Conservation (phyloP, 305 asterid genomes). For the Fraxinus ornus region DNA sequence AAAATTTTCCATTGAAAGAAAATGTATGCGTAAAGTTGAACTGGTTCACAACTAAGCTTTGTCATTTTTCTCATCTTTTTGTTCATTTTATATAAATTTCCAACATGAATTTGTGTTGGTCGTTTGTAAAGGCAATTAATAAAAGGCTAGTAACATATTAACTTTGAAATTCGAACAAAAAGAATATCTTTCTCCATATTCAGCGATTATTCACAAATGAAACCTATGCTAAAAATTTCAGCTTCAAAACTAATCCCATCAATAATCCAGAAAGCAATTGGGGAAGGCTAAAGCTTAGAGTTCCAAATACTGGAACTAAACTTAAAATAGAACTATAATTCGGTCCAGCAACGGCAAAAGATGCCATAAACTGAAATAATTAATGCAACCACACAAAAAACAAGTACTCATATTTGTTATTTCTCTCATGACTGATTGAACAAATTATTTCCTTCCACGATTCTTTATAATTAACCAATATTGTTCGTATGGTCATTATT, state of each 20-base stretch:
- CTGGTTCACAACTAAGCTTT: background rate
- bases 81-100: background rate
- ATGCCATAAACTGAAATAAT: background rate
- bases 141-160: background rate
- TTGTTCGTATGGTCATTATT: background rate
- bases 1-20: background rate
- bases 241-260: slow-evolving; percentile 2
- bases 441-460: background rate
- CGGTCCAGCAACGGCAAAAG: background rate
- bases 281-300: slow-evolving; percentile 1
- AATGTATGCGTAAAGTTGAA: background rate
- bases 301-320: background rate
- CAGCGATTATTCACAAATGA: background rate
- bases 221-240: background rate
- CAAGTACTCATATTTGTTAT: background rate
- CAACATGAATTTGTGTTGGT: background rate
- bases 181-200: background rate
- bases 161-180: background rate
- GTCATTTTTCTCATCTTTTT: background rate
- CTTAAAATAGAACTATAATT: background rate
- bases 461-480: slow-evolving; percentile 3
- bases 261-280: slow-evolving; percentile 3
- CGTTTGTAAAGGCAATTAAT: background rate
- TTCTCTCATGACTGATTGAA: background rate
- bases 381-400: slow-evolving; percentile 3